Evolutionary conservation across 768 basidiomycete genomes (phyloP).

Genomic region (Termitomyces sp.): DNA sequence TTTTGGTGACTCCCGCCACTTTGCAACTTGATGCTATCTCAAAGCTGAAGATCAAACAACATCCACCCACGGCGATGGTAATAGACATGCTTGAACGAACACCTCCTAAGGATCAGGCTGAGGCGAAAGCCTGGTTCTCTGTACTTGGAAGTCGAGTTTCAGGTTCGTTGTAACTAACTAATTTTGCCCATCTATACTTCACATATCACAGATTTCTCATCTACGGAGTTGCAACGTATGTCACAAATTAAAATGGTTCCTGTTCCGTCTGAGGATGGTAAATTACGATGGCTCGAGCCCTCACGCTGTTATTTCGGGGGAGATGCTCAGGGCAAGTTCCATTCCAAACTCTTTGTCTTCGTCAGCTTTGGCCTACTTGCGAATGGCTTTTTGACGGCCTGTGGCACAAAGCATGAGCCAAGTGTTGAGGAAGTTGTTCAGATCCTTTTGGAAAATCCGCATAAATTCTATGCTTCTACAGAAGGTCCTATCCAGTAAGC

Average conservation of each 20-base stretch:
- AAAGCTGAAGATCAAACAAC: constrained; percentile 68
- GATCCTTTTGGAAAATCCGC: constrained; percentile 67
- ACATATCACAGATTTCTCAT: constrained; percentile 51
- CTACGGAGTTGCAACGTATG: constrained; percentile 53
- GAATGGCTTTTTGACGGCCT: constrained; percentile 81
- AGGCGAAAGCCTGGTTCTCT: constrained; percentile 68
- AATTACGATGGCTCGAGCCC: constrained; percentile 53
- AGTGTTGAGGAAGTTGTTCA: constrained; percentile 79
- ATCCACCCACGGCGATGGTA: constrained; percentile 65
- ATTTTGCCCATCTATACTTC: background rate
- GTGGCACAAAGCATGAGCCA: constrained; percentile 87
- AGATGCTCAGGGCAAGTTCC: constrained; percentile 53
- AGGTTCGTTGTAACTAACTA: constrained; percentile 38
- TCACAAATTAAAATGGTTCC: constrained; percentile 70
- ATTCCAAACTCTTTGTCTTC: constrained; percentile 82
- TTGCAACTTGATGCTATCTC: constrained; percentile 49
- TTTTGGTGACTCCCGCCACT: constrained; percentile 59
- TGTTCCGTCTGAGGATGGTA: constrained; percentile 32
- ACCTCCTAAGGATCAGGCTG: constrained; percentile 52
- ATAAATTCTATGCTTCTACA: constrained; percentile 67
- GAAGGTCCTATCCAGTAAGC: constrained; percentile 68
- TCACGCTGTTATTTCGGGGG: constrained; percentile 69
- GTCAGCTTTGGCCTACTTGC: constrained; percentile 84
- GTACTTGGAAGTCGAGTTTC: constrained; percentile 61
- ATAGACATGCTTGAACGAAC: constrained; percentile 55